Evolutionary conservation across 352 stramenopile species (phyloP).

Genomic region (Phytopythium sindhum): DNA sequence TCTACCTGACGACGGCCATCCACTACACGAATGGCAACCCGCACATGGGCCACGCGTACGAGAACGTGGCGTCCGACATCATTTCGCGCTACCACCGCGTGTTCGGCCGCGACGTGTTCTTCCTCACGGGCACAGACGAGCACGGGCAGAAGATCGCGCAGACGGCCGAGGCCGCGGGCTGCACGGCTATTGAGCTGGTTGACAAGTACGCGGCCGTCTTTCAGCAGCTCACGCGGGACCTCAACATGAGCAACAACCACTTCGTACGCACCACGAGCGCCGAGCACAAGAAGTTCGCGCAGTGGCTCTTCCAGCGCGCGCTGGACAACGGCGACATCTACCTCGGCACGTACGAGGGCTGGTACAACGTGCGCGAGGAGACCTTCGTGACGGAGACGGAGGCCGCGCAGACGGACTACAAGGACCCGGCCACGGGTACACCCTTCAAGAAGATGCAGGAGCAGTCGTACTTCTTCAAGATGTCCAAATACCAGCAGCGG

Average conservation of each 20-base stretch:
- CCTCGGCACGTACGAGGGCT: slow-evolving; percentile 96
- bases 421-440: slow-evolving; percentile 90
- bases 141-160: slow-evolving; percentile 99
- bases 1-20: slow-evolving; percentile 99
- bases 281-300: slow-evolving; percentile 93
- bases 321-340: slow-evolving; percentile 95
- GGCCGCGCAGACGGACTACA: slow-evolving; percentile 94
- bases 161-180: slow-evolving; percentile 89
- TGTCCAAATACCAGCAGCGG: slow-evolving; percentile 96
- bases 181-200: slow-evolving; percentile 94
- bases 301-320: slow-evolving; percentile 93
- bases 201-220: slow-evolving; percentile 92
- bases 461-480: slow-evolving; percentile 99
- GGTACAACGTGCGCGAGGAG: slow-evolving; percentile 99
- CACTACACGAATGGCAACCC: slow-evolving; percentile 97
- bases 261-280: slow-evolving; percentile 97
- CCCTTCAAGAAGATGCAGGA: slow-evolving; percentile 98
- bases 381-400: slow-evolving; percentile 98
- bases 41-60: slow-evolving; percentile 99
- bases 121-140: slow-evolving; percentile 94
- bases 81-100: slow-evolving; percentile 94
- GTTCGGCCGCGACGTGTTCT: slow-evolving; percentile 83
- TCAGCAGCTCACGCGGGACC: slow-evolving; percentile 79
- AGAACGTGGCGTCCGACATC: slow-evolving; percentile 96
- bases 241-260: slow-evolving; percentile 85